phyloP scores from a whole-genome alignment of 371 early-diverging fungal species.

The Lichtheimia hyalospora region DNA sequence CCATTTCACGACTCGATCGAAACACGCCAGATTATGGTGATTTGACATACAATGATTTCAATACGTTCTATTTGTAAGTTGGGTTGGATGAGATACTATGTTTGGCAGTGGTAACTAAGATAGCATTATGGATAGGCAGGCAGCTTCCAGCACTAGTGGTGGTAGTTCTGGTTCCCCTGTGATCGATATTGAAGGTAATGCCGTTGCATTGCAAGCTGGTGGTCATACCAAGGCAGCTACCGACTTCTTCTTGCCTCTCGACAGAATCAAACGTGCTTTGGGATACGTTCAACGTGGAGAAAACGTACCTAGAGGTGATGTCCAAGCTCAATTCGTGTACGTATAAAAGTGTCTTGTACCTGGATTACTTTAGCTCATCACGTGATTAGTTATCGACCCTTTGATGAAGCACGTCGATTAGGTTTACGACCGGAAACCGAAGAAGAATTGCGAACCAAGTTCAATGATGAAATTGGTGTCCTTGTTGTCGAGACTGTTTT shows the following conservation, averaged over 20 bases:
- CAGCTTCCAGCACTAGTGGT: constrained; percentile 78
- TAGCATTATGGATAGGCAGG: constrained; percentile 51
- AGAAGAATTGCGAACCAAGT: constrained; percentile 61
- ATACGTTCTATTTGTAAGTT: constrained; percentile 72
- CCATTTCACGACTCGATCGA: constrained; percentile 87
- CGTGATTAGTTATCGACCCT: constrained; percentile 54
- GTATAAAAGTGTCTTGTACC: constrained; percentile 9
- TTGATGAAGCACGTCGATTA: constrained; percentile 76
- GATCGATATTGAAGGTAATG: constrained; percentile 89
- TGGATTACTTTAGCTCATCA: background rate
- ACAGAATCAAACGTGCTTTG: constrained; percentile 82
- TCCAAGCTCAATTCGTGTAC: constrained; percentile 82
- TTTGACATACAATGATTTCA: constrained; percentile 72
- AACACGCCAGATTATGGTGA: constrained; percentile 64
- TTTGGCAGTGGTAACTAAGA: background rate
- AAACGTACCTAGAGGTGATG: constrained; percentile 84
- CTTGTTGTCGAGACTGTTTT: constrained; percentile 81
- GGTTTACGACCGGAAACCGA: constrained; percentile 74
- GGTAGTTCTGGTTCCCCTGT: constrained; percentile 91
- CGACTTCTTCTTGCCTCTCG: constrained; percentile 90
- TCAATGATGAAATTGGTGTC: constrained; percentile 86
- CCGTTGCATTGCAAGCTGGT: constrained; percentile 91
- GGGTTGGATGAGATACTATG: background rate
- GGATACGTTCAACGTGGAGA: constrained; percentile 65
- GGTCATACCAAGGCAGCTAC: constrained; percentile 83